Evolutionary conservation across 371 early-diverging fungal genomes (phyloP), one percentile per base, ranked within the genome.

Genomic region (Mucor indicus): DNA sequence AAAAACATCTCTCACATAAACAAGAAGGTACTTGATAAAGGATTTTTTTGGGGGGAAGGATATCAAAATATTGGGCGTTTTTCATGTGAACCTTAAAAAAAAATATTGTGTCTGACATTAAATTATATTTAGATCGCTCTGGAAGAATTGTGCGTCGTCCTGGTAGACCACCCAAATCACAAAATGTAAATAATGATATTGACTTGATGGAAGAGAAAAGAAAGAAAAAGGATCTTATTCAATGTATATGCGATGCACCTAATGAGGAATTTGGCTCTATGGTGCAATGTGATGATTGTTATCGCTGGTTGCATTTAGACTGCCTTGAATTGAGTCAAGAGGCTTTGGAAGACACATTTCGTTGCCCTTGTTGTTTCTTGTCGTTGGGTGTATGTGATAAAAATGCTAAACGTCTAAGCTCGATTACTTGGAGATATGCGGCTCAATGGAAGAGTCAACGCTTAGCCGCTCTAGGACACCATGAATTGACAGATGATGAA

Each of bases 271-370:
- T 51, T 38, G 77, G 77, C 4, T 44, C 67, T 7, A 75, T 80
- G 76, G 72, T 80, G 1, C 80, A 80, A 49, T 80, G 80, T 40
- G 80, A 80, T 42, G 61, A 72, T n/a, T 80, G 80, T 40, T 50
- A 52, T 29, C 50, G 56, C 12, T 80, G 80, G 80, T 69, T 80
- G 2, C 80, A 80, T 51, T 36, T 75, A 11, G 77, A 75, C 4
- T 80, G 80, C 38, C 50, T 80, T 24, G 64, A 65, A 15, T 52
- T 80, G 24, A 44, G 58, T 1, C 64, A 67, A 15, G 61, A 70
- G 16, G 66, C 52, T 4, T 38, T 77, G 8, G 72, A 73, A 13
- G 72, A 76, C 13, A 66, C 74, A 4, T 80, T 72, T 53, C 68
- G 63, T 27, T 80, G 80, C 43, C 80, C 80, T 10, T 27, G 50